Percentiles rank a stretch among this genome's conserved stretches.
These are phyloP conservation scores for Penicillium coprophilum DNA, from an alignment of 495 filamentous ascomycete species.

Conservation along the genomic window DNA sequence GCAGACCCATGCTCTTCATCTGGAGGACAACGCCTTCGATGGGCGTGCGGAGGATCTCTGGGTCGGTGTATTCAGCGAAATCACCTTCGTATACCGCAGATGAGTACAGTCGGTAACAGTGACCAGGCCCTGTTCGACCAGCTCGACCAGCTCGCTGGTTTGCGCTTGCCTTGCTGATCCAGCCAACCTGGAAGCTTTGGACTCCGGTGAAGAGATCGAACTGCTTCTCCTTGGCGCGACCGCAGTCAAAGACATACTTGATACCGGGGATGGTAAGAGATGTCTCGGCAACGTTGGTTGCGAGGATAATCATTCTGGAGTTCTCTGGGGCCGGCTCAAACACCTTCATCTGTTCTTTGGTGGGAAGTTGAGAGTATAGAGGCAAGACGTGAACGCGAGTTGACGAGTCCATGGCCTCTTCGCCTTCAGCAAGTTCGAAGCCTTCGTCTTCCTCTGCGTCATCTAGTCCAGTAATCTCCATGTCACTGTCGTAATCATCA, in stretches of 20 bases:
- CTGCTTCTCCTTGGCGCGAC: slow-evolving; percentile 85
- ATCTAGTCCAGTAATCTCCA: slow-evolving; percentile 50
- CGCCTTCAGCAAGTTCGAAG: slow-evolving; percentile 60
- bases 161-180: slow-evolving; percentile 97
- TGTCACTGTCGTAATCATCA: slow-evolving; percentile 44
- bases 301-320: slow-evolving; percentile 83
- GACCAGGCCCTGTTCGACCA: slow-evolving; percentile 91
- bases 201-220: slow-evolving; percentile 84
- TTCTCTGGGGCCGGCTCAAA: slow-evolving; percentile 85
- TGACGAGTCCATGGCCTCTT: slow-evolving; percentile 62
- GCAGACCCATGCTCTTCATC: slow-evolving; percentile 92
- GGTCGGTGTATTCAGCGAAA: slow-evolving; percentile 80
- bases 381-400: slow-evolving; percentile 81
- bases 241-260: slow-evolving; percentile 93
- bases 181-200: slow-evolving; percentile 90
- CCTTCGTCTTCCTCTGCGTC: slow-evolving; percentile 57
- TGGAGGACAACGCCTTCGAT: slow-evolving; percentile 91
- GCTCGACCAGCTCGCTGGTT: slow-evolving; percentile 92
- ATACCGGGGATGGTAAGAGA: slow-evolving; percentile 95
- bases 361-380: slow-evolving; percentile 91
- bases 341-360: slow-evolving; percentile 88
- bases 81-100: slow-evolving; percentile 92
- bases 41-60: slow-evolving; percentile 88
- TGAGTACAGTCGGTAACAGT: slow-evolving; percentile 92
- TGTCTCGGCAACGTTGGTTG: slow-evolving; percentile 97